Conservation (phyloP, 2,329 filamentous ascomycete genomes). For the Uncinocarpus reesii region DNA sequence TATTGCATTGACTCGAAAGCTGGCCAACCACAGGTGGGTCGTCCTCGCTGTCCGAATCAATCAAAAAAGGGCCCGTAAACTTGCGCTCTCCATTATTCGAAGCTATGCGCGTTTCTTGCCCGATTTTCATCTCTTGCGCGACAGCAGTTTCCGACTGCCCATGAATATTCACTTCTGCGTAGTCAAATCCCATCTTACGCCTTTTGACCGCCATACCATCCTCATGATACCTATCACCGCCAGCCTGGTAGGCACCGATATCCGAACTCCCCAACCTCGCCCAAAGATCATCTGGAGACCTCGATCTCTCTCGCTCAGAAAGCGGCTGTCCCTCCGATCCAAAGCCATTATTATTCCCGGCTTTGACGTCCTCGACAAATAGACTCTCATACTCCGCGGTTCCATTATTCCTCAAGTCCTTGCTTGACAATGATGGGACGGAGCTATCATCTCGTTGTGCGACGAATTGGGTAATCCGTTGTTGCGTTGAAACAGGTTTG, state of each 20-base stretch:
- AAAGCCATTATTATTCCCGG: constrained; percentile 15
- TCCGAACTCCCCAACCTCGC: constrained; percentile 17
- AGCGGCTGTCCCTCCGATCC: neutral
- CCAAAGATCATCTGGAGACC: constrained; percentile 29
- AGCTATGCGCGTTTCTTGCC: neutral
- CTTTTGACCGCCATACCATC: constrained; percentile 26
- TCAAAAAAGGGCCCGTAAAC: constrained; percentile 32
- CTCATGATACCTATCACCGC: constrained; percentile 27
- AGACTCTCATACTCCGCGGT: constrained; percentile 20
- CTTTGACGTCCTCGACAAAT: constrained; percentile 28
- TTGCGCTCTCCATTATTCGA: neutral
- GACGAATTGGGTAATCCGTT: constrained; percentile 45
- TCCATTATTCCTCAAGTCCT: neutral
- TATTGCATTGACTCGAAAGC: constrained; percentile 45
- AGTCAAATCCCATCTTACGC: constrained; percentile 21
- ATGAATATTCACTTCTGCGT: neutral
- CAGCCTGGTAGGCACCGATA: constrained; percentile 12
- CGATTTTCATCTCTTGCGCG: neutral
- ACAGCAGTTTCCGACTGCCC: neutral
- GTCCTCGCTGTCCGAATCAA: constrained; percentile 47
- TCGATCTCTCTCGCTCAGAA: constrained; percentile 18
- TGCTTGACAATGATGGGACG: neutral
- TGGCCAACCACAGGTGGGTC: constrained; percentile 44
- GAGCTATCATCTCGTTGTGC: constrained; percentile 24
- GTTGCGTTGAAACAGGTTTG: constrained; percentile 41